Base-by-base conservation (phyloP, 2,329 filamentous ascomycete genomes). In the Stagonosporopsis chrysanthemi region DNA sequence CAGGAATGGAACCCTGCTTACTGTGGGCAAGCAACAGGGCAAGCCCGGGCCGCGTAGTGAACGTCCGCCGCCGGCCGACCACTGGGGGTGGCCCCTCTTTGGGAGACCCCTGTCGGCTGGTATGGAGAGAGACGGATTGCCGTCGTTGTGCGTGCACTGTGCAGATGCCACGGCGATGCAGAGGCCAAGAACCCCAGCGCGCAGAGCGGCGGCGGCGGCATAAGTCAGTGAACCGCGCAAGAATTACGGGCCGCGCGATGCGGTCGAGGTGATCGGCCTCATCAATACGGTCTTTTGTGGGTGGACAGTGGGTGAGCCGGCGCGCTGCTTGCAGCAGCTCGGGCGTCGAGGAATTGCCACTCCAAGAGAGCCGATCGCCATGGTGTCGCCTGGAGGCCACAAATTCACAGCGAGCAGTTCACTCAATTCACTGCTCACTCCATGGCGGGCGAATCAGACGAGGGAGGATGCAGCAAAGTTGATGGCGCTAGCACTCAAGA, bases 171-270 rank as follows among this genome's bases (percentile, higher is more conserved):
- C 38, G 31, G 43, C 39, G 9, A 49, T 44, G 29, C 48, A 52
- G 41, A 50, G 33, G 22, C 53, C 42, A 36, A 43, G 26, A 22
- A 43, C 38, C 54, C 52, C n/a, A n/a, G 48, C 54, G 48, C 31
- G 31, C 48, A 57, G 33, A 52, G 59, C 62, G 51, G 59, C 62
- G 51, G 59, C 24, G 24, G 24, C 24, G 24, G 24, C 24, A 7
- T 49, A 44, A 44, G 58, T 60, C 61, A 66, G 60, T 47, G 55
- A 61, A 60, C 62, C 40, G 61, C 61, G 56, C 36, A 40, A 52
- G 47, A 33, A 26, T 46, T 6, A 63, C 63, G 68, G 69, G 64
- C 66, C 69, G 69, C 69, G 68, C 64, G 61, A 62, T 48, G 39
- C 44, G 36, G 48, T 64, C 61, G 65, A 67, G 58, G 60, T 61